Base-by-base conservation (phyloP, 2,329 filamentous ascomycete species). In the Aschersonia sp. region DNA sequence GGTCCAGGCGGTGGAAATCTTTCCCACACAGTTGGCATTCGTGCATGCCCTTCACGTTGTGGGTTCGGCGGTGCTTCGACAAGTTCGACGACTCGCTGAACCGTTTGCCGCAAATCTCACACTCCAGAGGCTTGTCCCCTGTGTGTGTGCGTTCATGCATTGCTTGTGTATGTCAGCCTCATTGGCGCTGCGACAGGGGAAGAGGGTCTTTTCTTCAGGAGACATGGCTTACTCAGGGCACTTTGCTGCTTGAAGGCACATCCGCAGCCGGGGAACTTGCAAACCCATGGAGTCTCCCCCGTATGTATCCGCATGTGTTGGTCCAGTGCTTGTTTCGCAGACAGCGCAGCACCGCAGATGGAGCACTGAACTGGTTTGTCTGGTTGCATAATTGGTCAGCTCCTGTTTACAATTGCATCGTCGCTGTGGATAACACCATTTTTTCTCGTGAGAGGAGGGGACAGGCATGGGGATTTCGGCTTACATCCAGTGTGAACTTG, bases 301-400 rank as follows among this genome's bases (percentile, higher is more conserved):
- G 79, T 81, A 56, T 86, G 82, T 2, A 76, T 82, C 20, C 80
- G 73, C 58, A 77, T 70, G 54, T 86, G 82, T 58, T 84, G 81
- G 42, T 78, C 74, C 5, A 85, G 69, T 1, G 82, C 78, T 59
- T 85, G 81, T 54, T 80, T 77, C 2, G 80, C 80, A 1, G 81
- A 84, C 55, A 85, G 78, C 3, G 67, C 66, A 49, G 75, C 66
- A 7, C 69, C 66, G 55, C 82, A 85, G 28, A 69, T 65, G 2
- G 65, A 57, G 52, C 78, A 83, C 43, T 68, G 64, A 48, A 74
- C 78, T 5, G 77, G 75, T 60, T 82, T 82, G 56, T 72, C 79
- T 81, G 46, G 1, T 45, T 45, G 54, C 20, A 48, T 50, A n/a
- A 12, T 42, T 30, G 32, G 43, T 32, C 30, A 48, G 38, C 31